Percentiles rank a stretch among this genome's conserved stretches.
These are phyloP conservation scores for Cercophora scortea DNA, from an alignment of 495 filamentous ascomycete genomes.

Conservation along the genomic window DNA sequence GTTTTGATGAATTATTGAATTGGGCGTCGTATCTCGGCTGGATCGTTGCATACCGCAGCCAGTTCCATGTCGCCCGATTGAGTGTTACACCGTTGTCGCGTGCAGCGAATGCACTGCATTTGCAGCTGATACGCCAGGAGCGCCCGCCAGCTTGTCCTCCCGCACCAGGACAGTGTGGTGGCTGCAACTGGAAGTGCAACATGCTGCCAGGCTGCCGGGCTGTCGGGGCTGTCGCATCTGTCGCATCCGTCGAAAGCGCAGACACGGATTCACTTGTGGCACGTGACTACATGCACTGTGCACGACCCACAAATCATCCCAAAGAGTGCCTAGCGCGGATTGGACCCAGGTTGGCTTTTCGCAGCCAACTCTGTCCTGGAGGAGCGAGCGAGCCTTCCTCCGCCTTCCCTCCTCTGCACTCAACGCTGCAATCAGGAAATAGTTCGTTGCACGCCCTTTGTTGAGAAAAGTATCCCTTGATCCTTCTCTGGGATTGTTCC, in stretches of 20 bases:
- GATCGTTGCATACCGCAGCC: too few species aligned
- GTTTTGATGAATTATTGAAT: too few species aligned
- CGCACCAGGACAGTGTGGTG: not conserved
- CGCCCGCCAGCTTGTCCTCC: too few species aligned
- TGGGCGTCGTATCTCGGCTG: too few species aligned
- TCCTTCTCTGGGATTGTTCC: conserved; percentile 2
- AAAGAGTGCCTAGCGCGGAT: conserved; percentile 13
- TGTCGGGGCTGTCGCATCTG: not conserved
- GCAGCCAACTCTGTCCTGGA: conserved; percentile 12
- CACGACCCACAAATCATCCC: conserved; percentile 9
- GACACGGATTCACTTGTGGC: not conserved
- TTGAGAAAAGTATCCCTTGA: conserved; percentile 3
- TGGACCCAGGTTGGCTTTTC: conserved; percentile 19
- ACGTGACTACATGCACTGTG: not conserved
- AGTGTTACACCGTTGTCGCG: too few species aligned
- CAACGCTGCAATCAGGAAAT: conserved; percentile 7
- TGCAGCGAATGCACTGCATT: too few species aligned
- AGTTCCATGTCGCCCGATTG: too few species aligned
- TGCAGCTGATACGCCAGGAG: too few species aligned
- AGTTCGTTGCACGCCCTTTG: conserved; percentile 8
- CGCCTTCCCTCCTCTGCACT: conserved; percentile 8
- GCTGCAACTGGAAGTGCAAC: not conserved
- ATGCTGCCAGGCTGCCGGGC: not conserved
- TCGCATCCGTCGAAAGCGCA: not conserved
- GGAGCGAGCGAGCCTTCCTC: conserved; percentile 7